Conservation (phyloP, 768 basidiomycete species). For the Russula compacta region DNA sequence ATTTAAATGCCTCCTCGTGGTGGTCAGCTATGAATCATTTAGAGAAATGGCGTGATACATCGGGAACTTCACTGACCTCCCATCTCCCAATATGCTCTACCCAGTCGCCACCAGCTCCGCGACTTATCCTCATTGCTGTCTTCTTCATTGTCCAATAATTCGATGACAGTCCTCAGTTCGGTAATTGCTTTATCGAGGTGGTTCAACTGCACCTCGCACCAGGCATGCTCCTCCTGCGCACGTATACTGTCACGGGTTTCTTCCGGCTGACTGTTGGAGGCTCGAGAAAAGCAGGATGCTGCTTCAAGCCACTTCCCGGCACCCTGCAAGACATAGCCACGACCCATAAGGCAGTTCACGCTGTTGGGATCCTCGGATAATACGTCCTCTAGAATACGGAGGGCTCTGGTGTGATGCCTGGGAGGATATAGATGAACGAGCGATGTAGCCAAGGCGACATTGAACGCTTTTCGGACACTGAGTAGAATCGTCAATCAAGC, state of each 20-base stretch:
- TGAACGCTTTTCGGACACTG: conserved; percentile 61
- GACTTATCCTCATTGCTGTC: conserved; percentile 54
- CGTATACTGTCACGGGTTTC: conserved; percentile 43
- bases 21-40: conserved; percentile 31
- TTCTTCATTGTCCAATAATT: conserved; percentile 36
- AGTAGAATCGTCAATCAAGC: background rate
- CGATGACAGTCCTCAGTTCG: conserved; percentile 41
- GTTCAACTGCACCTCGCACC: conserved; percentile 62
- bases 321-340: conserved; percentile 63
- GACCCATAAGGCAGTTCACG: conserved; percentile 57
- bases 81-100: conserved; percentile 63
- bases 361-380: conserved; percentile 56
- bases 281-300: conserved; percentile 47
- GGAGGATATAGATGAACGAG: conserved; percentile 83
- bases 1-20: conserved; percentile 61
- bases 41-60: background rate
- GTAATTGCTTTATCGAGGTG: conserved; percentile 38
- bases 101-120: conserved; percentile 78
- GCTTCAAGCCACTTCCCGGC: conserved; percentile 64
- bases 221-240: conserved; percentile 74
- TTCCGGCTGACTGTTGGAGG: conserved; percentile 39
- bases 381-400: conserved; percentile 63
- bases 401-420: conserved; percentile 77
- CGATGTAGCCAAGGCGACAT: conserved; percentile 61
- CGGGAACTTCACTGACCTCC: conserved; percentile 41